A percentile compares a stretch with the other conserved stretches of the same genome.
phyloP scores from a whole-genome alignment of 2,329 filamentous ascomycete genomes.

The Aspergillus calidoustus region DNA sequence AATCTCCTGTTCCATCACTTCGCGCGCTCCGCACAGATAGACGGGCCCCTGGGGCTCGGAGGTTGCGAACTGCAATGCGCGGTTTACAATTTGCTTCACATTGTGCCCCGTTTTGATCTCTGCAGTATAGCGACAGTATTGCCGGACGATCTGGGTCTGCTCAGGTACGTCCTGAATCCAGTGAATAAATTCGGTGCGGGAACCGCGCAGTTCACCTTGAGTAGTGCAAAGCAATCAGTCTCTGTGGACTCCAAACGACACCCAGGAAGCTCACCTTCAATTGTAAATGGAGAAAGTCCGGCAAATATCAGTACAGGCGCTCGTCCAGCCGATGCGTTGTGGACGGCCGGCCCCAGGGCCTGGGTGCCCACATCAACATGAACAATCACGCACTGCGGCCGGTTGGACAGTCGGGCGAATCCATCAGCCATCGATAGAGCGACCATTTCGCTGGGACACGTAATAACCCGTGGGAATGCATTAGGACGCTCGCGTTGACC shows the following conservation, averaged over 20 bases:
- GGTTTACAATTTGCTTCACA: constrained; percentile 86
- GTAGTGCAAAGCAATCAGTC: too few species aligned
- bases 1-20: constrained; percentile 86
- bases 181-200: constrained; percentile 58
- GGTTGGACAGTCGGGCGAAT: constrained; percentile 61
- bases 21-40: constrained; percentile 76
- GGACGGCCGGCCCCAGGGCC: constrained; percentile 74
- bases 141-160: constrained; percentile 76
- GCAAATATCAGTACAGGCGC: constrained; percentile 79
- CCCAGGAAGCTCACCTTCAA: constrained; percentile 69
- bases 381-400: constrained; percentile 77
- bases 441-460: constrained; percentile 85
- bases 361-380: constrained; percentile 85
- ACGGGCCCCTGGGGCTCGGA: constrained; percentile 79
- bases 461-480: constrained; percentile 72
- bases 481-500: too few species aligned
- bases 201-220: too few species aligned
- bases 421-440: constrained; percentile 84
- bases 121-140: constrained; percentile 82
- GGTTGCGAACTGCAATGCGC: constrained; percentile 79
- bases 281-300: constrained; percentile 76
- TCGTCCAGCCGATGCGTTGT: constrained; percentile 76
- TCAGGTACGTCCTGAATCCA: constrained; percentile 86
- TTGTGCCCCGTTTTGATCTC: constrained; percentile 85
- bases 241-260: background rate